Evolutionary conservation across 257 asterid species (phyloP).

Genomic region (Coffea eugenioides): DNA sequence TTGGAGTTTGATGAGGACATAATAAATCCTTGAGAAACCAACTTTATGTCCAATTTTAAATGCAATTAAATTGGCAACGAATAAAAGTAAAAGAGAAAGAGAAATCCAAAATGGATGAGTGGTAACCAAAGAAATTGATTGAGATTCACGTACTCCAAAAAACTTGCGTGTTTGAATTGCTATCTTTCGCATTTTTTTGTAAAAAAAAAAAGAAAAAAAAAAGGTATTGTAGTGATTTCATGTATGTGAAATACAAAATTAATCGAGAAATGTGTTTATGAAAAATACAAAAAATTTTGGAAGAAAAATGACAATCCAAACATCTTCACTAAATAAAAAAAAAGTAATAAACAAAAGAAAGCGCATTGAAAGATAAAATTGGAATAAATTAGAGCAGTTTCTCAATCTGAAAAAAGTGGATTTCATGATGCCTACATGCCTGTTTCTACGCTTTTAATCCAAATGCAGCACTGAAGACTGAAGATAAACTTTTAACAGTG

Average conservation of each 20-base stretch:
- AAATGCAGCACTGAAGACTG: neutral
- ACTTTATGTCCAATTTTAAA: neutral
- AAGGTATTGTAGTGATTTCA: too few relatives aligned
- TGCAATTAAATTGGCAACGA: too few relatives aligned
- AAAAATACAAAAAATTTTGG: too few relatives aligned
- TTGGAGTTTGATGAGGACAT: neutral
- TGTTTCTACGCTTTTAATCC: neutral
- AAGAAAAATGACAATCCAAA: too few relatives aligned
- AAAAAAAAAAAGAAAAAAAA: too few relatives aligned
- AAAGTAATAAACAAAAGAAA: neutral
- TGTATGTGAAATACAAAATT: too few relatives aligned
- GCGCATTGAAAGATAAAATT: neutral
- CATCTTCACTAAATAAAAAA: too few relatives aligned
- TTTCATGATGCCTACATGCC: neutral
- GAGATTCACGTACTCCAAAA: too few relatives aligned
- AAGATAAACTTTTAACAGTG: neutral
- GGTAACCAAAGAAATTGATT: neutral
- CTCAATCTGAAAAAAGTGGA: slow-evolving; percentile 1
- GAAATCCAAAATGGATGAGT: neutral
- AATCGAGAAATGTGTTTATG: too few relatives aligned
- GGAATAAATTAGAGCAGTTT: neutral
- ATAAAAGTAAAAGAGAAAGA: too few relatives aligned
- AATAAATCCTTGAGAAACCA: neutral
- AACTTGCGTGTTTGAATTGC: too few relatives aligned
- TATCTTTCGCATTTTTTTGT: too few relatives aligned